phyloP scores from a whole-genome alignment of 805 yeast genomes.

The Yarrowia sp. region DNA sequence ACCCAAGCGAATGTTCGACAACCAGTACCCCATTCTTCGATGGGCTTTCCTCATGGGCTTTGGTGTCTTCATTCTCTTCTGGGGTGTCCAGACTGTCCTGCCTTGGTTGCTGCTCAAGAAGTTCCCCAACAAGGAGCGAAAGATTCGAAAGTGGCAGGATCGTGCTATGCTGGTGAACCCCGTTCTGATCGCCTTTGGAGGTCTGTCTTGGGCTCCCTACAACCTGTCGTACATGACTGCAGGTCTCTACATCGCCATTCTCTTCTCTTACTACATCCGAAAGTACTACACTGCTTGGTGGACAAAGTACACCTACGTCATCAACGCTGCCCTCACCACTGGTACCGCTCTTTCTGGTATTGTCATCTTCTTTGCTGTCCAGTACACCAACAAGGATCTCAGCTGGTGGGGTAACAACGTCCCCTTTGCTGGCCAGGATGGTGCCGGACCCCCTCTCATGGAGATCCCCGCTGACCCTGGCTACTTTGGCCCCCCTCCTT shows the following conservation, averaged over 20 bases:
- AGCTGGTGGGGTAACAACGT: conserved; percentile 54
- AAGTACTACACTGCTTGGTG: conserved; percentile 48
- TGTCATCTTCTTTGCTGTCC: conserved; percentile 45
- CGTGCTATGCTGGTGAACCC: conserved; percentile 39
- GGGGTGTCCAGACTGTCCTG: conserved; percentile 19
- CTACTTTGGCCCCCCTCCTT: conserved; percentile 29
- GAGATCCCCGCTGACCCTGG: conserved; percentile 27
- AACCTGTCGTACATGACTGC: conserved; percentile 45
- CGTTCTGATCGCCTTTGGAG: conserved; percentile 46
- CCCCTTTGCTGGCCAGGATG: conserved; percentile 29
- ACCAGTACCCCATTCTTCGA: conserved; percentile 57
- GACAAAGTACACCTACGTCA: conserved; percentile 51
- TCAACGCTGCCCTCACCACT: conserved; percentile 48
- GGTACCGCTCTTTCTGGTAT: conserved; percentile 51
- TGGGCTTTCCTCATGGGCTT: conserved; percentile 62
- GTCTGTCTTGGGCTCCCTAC: conserved; percentile 41
- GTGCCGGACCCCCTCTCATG: conserved; percentile 24
- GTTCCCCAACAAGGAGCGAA: conserved; percentile 23
- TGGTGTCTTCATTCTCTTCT: conserved; percentile 24
- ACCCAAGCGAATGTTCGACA: conserved; percentile 49
- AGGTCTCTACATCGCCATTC: conserved; percentile 42
- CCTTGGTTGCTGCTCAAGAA: conserved; percentile 29
- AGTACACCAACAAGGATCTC: conserved; percentile 38
- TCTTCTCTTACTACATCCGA: conserved; percentile 47
- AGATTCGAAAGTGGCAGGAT: conserved; percentile 33